Percentiles rank a stretch among this genome's conserved stretches.
These are phyloP conservation scores for Elymus sibiricus DNA, from an alignment of 176 grass and related monocot genomes.

Conservation along the genomic window DNA sequence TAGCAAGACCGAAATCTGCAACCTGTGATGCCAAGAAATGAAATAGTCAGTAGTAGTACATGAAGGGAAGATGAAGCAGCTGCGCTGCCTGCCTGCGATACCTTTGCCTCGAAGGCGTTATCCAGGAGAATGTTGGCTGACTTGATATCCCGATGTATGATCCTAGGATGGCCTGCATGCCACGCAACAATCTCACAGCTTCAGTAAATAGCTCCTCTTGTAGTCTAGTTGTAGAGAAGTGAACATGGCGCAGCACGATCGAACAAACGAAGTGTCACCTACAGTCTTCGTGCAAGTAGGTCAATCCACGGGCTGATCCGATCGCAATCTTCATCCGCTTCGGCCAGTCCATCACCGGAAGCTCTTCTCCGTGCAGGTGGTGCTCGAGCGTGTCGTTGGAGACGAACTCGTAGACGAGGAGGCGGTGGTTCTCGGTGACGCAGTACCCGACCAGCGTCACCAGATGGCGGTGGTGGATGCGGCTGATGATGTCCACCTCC, in stretches of 20 bases:
- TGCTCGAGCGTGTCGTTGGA: constrained; percentile 64
- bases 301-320: constrained; percentile 74
- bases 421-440: constrained; percentile 53
- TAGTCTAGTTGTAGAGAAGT: neutral
- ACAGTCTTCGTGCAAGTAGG: constrained; percentile 97
- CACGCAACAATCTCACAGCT: neutral
- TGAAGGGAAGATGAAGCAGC: neutral
- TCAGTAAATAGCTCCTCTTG: neutral
- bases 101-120: constrained; percentile 80
- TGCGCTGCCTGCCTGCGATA: neutral
- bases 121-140: constrained; percentile 92
- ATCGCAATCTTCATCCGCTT: constrained; percentile 82
- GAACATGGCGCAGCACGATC: neutral
- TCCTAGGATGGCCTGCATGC: constrained; percentile 90
- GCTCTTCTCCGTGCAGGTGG: constrained; percentile 62
- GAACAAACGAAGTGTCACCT: constrained; percentile 7
- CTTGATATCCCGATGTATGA: constrained; percentile 97
- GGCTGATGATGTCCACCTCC: constrained; percentile 88
- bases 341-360: constrained; percentile 67
- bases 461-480: constrained; percentile 86
- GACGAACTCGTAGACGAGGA: constrained; percentile 90
- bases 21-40: constrained; percentile 31
- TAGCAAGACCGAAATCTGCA: constrained; percentile 88
- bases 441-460: constrained; percentile 75
- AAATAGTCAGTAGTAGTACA: neutral